Evolutionary conservation across 257 asterid species (phyloP), one percentile per base, ranked within the genome.

Genomic region (Linaria vulgaris): DNA sequence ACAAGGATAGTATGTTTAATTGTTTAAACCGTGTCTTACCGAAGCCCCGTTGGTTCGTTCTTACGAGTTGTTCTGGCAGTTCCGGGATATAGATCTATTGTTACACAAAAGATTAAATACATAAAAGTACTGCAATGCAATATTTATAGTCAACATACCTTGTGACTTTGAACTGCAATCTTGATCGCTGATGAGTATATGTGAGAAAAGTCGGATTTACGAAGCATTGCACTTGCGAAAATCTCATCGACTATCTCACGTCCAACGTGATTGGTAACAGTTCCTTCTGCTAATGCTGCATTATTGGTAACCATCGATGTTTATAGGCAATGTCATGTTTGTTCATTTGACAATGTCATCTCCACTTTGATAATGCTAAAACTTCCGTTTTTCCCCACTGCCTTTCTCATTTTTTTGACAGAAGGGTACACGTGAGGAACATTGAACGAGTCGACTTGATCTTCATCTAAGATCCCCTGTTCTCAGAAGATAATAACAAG

Each of bases 391-490:
- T 61, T 45, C 34, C 30, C 66, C 38, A 72, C 44, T 2, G 52
- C 38, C 3, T 22, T 55, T 17, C 31, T 65, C 70, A 79, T 50
- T 55, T 82, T 64, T 8, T 73, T 20, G 1, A 61, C 31, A 0
- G 43, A 45, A 22, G 80, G 73, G 16, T 63, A 73, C 1, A 77
- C 53, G 19, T 66, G 58, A 14, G 83, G 83, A 14, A 76, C 24
- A 44, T 76, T 79, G 63, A 82, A 76, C 3, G 66, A 47, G 50
- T 79, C 72, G 9, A 76, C 75, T 6, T 50, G 59, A 15, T 71
- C 73, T 56, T 76, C 70, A 1, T 69, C 31, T 22, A 74, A 23
- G 14, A 70, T 37, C 30, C 79, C 83, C 82, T 80, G 73, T 43
- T 27, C 24, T 0, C 10, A 25, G 27, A 16, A 27, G 13, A 25